Base-by-base conservation (phyloP, 2,329 filamentous ascomycete genomes). In the Pestalotiopsis sp. region DNA sequence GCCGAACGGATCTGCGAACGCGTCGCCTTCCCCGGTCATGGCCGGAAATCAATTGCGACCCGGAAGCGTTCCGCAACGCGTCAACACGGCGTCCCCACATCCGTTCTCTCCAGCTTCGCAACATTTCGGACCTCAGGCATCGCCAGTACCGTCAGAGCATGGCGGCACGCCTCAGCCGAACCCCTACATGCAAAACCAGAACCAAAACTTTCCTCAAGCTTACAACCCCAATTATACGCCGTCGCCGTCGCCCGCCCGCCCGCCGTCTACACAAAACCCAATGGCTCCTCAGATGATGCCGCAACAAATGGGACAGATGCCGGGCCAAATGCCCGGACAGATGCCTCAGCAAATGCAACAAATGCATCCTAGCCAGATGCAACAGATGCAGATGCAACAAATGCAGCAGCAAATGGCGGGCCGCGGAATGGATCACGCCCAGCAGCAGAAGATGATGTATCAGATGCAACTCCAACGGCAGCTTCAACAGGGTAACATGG, bases 1-100 rank as follows among this genome's bases (percentile, higher is more conserved):
- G 76, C 89, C 92, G 72, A 92, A 93, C 75, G 91, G 91, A 65
- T 94, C 94, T 3, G 87, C 90, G 64, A 96, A 94, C 79, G 92
- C 93, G 70, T 97, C 94, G 52, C 95, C 95, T 12, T 98, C 96
- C 6, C 96, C 96, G 36, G 95, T 97, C 71, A 94, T 98, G 89
- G 89, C 76, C 7, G 77, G 90, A 70, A 94, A 92, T 77, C 95
- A 97, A 76, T 84, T 91, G 78, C 88, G 90, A 71, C 87, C 90
- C 41, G 89, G 92, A 76, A 87, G 87, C 74, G 90, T 92, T 14
- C 91, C 91, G 52, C 93, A 94, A 77, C 86, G 94, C 76, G 93
- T 98, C 79, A 92, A 94, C 72, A 98, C 95, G 60, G 92, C 94
- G 58, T 98, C 96, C 39, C 95, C 96, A 3, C 95, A 96, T 79